Percentiles rank a stretch among this genome's conserved stretches.
phyloP scores from a whole-genome alignment of 768 basidiomycete species.

The Macrolepiota fuliginosa region DNA sequence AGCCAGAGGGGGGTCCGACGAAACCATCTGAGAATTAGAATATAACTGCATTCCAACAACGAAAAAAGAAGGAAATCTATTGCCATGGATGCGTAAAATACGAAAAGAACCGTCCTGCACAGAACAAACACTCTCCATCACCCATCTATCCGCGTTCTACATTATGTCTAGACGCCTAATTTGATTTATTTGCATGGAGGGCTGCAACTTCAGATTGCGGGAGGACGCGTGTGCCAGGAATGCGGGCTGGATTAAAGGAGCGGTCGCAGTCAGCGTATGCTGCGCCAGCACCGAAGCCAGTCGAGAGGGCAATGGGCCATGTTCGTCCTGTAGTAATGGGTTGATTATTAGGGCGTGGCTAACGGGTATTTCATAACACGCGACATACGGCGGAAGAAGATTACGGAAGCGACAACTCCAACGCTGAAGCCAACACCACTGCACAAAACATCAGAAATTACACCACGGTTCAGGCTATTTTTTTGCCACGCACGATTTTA shows the following conservation, averaged over 20 bases:
- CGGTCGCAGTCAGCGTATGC: constrained; percentile 93
- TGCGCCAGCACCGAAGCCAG: constrained; percentile 83
- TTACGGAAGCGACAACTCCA: constrained; percentile 85
- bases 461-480: constrained; percentile 9
- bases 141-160: constrained; percentile 12
- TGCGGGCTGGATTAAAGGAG: constrained; percentile 87
- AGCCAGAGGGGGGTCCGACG: constrained; percentile 13
- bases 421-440: constrained; percentile 89
- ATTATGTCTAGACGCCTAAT: constrained; percentile 2
- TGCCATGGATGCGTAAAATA: constrained; percentile 1
- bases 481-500: constrained; percentile 66
- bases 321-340: constrained; percentile 63
- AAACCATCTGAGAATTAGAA: neutral
- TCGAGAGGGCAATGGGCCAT: constrained; percentile 86
- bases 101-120: neutral
- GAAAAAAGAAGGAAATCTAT: constrained; percentile 6
- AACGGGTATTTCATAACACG: neutral
- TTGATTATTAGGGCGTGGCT: constrained; percentile 8
- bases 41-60: neutral
- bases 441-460: constrained; percentile 6
- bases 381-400: constrained; percentile 86
- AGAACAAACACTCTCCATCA: neutral
- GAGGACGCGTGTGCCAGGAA: constrained; percentile 80
- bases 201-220: constrained; percentile 32
- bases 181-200: constrained; percentile 18